These are phyloP conservation scores for Neofusicoccum cordaticola DNA, from an alignment of 2,329 filamentous ascomycete genomes.

Conservation along the genomic window DNA sequence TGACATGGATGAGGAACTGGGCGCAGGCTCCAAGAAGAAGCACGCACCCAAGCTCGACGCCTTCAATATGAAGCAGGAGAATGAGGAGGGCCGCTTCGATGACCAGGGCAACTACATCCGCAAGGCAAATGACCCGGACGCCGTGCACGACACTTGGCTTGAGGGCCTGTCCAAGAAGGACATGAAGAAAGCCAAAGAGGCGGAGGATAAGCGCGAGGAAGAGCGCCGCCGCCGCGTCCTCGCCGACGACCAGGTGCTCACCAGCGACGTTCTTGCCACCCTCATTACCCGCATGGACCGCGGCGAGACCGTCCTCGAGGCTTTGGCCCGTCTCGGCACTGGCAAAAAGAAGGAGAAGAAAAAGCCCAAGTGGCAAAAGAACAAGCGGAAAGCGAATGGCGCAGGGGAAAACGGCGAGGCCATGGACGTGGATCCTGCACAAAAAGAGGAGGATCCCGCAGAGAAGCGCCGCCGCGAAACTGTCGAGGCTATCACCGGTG, in stretches of 20 bases:
- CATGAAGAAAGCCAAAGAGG: constrained; percentile 74
- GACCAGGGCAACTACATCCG: constrained; percentile 87
- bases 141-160: constrained; percentile 87
- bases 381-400: constrained; percentile 41
- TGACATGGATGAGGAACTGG: constrained; percentile 82
- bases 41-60: constrained; percentile 93
- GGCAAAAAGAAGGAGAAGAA: constrained; percentile 45
- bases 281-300: constrained; percentile 73
- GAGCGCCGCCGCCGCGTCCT: constrained; percentile 70
- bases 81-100: constrained; percentile 91
- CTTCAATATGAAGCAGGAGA: constrained; percentile 88
- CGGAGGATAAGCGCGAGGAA: background rate
- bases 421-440: constrained; percentile 66
- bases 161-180: constrained; percentile 92
- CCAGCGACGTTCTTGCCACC: constrained; percentile 68
- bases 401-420: constrained; percentile 39
- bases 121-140: constrained; percentile 84
- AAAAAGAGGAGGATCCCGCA: constrained; percentile 59
- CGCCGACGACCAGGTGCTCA: constrained; percentile 71
- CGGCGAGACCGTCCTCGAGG: constrained; percentile 84
- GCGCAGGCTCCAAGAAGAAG: constrained; percentile 83
- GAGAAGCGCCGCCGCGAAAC: constrained; percentile 68
- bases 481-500: constrained; percentile 81
- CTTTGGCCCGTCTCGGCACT: constrained; percentile 76
- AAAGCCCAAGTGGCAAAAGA: constrained; percentile 65